Percentiles rank a stretch among this genome's conserved stretches.
Conservation (phyloP, 805 yeast species). For the Candida xiaguanensis region DNA sequence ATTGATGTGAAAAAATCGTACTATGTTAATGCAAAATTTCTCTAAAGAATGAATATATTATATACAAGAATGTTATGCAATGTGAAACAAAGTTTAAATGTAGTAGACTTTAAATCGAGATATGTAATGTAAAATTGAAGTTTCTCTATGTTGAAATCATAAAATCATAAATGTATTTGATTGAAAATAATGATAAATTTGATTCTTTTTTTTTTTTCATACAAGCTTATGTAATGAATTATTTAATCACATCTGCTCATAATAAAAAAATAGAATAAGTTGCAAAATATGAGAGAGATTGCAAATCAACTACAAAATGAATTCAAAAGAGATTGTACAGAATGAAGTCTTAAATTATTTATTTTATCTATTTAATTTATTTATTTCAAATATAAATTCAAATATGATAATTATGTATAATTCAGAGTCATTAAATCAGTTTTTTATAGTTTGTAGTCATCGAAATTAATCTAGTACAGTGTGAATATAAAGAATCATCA, state of each 20-base stretch:
- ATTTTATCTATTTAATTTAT: no score
- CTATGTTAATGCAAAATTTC: neutral
- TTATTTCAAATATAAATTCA: neutral
- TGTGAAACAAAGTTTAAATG: no score
- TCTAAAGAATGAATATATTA: neutral
- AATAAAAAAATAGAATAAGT: no score
- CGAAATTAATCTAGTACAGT: slow-evolving; percentile 41
- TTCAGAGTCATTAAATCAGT: slow-evolving; percentile 50
- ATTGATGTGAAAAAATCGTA: neutral
- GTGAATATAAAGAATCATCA: slow-evolving; percentile 47
- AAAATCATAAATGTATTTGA: neutral
- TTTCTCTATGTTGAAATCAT: neutral
- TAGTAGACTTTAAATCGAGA: no score
- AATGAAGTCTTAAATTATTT: no score
- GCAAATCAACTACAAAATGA: no score
- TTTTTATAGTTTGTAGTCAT: slow-evolving; percentile 34
- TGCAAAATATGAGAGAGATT: no score
- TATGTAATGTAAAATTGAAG: neutral
- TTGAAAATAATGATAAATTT: neutral
- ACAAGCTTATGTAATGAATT: neutral
- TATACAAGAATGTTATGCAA: neutral
- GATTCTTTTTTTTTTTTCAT: neutral
- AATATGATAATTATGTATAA: slow-evolving; percentile 1
- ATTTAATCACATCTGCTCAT: neutral
- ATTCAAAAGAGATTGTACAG: no score